Conservation (phyloP, 768 basidiomycete species). For the Boletus speciosus region DNA sequence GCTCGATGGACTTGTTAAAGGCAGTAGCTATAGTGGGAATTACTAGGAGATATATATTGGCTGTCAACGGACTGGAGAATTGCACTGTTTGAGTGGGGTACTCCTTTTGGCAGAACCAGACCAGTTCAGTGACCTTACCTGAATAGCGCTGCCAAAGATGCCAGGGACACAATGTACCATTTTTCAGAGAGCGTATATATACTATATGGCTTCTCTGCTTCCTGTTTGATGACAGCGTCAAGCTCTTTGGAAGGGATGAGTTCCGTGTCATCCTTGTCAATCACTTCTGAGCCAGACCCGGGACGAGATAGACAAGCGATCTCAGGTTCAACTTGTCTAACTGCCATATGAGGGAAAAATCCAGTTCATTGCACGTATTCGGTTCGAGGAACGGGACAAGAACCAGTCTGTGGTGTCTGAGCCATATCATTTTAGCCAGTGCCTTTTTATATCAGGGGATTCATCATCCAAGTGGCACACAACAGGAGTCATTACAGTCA, state of each 20-base stretch:
- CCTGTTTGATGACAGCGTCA: background rate
- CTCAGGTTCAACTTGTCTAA: background rate
- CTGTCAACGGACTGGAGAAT: constrained; percentile 55
- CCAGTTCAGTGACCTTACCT: constrained; percentile 38
- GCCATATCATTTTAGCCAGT: too few relatives aligned
- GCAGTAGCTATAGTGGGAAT: constrained; percentile 61
- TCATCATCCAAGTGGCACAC: background rate
- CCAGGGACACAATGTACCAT: constrained; percentile 64
- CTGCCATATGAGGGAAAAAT: background rate
- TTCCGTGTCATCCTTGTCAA: background rate
- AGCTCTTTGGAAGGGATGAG: background rate
- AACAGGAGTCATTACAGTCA: too few relatives aligned
- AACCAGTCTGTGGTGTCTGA: background rate
- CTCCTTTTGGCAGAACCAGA: background rate
- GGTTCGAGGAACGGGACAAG: background rate
- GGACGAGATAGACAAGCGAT: background rate
- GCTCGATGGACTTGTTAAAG: constrained; percentile 62
- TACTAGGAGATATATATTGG: constrained; percentile 78
- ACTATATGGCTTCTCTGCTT: constrained; percentile 34
- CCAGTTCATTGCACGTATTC: background rate
- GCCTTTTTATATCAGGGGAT: background rate
- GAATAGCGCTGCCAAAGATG: constrained; percentile 59
- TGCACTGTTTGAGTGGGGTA: background rate
- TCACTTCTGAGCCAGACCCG: background rate
- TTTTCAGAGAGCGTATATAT: constrained; percentile 57